phyloP scores from a whole-genome alignment of 1,139 yeast genomes.

The Taphrina communis region DNA sequence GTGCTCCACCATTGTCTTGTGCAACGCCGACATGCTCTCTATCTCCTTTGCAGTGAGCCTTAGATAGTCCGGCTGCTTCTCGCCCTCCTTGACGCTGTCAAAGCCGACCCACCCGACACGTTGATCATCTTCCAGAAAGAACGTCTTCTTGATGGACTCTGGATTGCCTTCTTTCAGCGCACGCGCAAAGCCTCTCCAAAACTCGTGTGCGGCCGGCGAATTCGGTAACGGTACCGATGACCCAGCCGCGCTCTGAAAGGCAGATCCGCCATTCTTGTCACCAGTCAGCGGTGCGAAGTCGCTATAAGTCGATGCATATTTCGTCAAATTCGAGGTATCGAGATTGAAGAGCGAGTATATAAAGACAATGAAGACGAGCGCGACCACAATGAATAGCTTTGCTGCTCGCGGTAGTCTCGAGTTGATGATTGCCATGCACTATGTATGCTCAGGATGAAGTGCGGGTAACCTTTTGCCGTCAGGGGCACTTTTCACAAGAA shows the following conservation, averaged over 20 bases:
- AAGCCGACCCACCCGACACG: slow-evolving; percentile 15
- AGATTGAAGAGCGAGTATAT: background rate
- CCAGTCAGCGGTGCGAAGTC: background rate
- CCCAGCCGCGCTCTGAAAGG: background rate
- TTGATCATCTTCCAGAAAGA: background rate
- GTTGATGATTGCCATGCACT: slow-evolving; percentile 19
- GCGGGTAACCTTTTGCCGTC: background rate
- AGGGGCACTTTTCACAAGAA: too few relatives aligned
- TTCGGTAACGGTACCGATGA: background rate
- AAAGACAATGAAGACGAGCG: background rate
- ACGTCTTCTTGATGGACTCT: background rate
- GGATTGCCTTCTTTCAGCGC: slow-evolving; percentile 3
- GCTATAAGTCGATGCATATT: slow-evolving; percentile 8
- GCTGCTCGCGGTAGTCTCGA: slow-evolving; percentile 16
- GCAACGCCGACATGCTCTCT: background rate
- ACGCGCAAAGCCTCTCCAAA: slow-evolving; percentile 13
- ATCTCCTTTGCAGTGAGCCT: background rate
- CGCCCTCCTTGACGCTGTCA: slow-evolving; percentile 8
- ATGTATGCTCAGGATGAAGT: background rate
- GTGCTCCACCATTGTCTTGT: background rate
- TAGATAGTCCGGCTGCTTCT: slow-evolving; percentile 2
- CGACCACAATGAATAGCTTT: background rate
- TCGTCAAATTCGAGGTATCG: background rate
- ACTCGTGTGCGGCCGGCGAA: slow-evolving; percentile 2
- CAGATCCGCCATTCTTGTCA: background rate